These are phyloP conservation scores for Rhynchospora pubera DNA, from an alignment of 176 grass and related monocot species.

Conservation along the genomic window DNA sequence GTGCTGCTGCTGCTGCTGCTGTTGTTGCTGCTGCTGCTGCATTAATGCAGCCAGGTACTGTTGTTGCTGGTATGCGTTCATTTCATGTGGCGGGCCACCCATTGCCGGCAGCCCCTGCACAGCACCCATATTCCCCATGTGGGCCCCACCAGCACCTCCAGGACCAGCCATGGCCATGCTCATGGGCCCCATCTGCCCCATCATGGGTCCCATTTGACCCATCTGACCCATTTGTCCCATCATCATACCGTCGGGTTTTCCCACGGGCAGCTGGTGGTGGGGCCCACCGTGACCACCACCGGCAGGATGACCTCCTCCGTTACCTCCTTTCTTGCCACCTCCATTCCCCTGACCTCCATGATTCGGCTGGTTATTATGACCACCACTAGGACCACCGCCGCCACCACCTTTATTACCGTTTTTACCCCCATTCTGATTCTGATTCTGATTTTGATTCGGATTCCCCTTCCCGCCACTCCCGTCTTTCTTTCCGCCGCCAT, in stretches of 20 bases:
- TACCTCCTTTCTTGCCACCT: conserved; percentile 35
- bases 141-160: conserved; percentile 32
- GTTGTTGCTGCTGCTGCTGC: conserved; percentile 43
- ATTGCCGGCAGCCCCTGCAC: conserved; percentile 34
- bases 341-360: conserved; percentile 32
- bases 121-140: conserved; percentile 19
- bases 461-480: conserved; percentile 27
- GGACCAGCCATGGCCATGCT: conserved; percentile 39
- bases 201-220: conserved; percentile 45
- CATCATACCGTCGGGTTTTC: conserved; percentile 16
- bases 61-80: conserved; percentile 33
- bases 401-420: conserved; percentile 28
- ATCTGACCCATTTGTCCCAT: conserved; percentile 35
- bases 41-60: conserved; percentile 35
- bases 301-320: conserved; percentile 20
- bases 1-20: conserved; percentile 21
- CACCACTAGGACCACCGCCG: conserved; percentile 24
- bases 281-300: conserved; percentile 34
- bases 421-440: conserved; percentile 32
- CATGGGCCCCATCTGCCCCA: conserved; percentile 15
- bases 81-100: conserved; percentile 28
- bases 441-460: conserved; percentile 29
- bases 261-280: conserved; percentile 5
- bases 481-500: conserved; percentile 49
- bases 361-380: conserved; percentile 38